Percentiles rank a stretch among this genome's conserved stretches.
These are phyloP conservation scores for Calonectria hawksworthii DNA, from an alignment of 2,329 filamentous ascomycete species.

Conservation along the genomic window DNA sequence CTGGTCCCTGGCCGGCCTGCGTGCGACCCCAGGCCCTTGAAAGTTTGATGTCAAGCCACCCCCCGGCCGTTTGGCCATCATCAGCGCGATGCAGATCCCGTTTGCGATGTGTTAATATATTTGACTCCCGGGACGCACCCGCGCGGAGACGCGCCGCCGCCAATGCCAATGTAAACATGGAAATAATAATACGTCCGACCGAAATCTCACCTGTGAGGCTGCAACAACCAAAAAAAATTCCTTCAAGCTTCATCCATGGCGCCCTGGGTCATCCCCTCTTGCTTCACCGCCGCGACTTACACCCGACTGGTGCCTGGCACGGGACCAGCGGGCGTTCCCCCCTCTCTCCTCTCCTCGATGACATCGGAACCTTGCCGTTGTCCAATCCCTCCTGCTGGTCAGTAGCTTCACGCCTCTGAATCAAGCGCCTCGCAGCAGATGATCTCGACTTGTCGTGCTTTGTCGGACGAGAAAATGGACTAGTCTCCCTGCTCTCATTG, in stretches of 20 bases:
- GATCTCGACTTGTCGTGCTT: not conserved
- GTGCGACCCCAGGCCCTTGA: not conserved
- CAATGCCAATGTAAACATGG: not conserved
- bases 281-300: not conserved
- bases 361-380: not conserved
- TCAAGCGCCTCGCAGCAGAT: not conserved
- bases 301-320: constrained; percentile 7
- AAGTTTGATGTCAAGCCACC: not conserved
- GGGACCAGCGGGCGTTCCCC: not conserved
- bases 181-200: not conserved
- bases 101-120: not conserved
- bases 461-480: not conserved
- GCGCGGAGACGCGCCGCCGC: not conserved
- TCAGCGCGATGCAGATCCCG: not conserved
- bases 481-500: not conserved
- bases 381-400: not conserved
- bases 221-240: not conserved
- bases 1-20: not conserved
- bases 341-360: not conserved
- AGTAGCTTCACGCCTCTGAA: not conserved
- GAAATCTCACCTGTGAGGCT: not conserved
- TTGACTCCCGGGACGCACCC: constrained; percentile 4
- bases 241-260: not conserved
- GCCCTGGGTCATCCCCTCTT: not conserved
- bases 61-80: constrained; percentile 6